Percentiles rank a stretch among this genome's conserved stretches.
Conservation (phyloP, 2,329 filamentous ascomycete genomes). For the Epicoccum nigrum region DNA sequence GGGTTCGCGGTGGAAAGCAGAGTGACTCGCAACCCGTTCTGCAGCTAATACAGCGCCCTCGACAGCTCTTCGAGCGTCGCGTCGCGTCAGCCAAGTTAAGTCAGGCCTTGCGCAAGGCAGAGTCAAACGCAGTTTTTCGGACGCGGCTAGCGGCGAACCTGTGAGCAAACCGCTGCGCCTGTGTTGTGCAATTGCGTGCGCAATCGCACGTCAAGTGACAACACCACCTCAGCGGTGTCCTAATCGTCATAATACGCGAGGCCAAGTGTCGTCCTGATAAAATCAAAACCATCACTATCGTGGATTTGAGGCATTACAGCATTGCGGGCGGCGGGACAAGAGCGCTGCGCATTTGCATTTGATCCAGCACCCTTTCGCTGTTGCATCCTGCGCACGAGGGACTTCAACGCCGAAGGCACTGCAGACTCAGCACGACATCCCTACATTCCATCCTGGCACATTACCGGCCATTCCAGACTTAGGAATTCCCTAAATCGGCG, state of each 20-base stretch:
- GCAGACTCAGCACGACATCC: conserved; percentile 34
- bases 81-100: conserved; percentile 30
- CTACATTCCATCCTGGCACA: conserved; percentile 39
- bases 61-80: conserved; percentile 27
- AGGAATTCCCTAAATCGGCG: conserved; percentile 33
- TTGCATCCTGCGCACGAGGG: conserved; percentile 20
- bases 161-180: conserved; percentile 23
- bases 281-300: conserved; percentile 36
- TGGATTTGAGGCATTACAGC: conserved; percentile 38
- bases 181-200: conserved; percentile 43
- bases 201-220: conserved; percentile 44
- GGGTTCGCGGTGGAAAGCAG: conserved; percentile 32
- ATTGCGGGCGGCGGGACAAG: conserved; percentile 34
- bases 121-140: conserved; percentile 26
- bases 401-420: conserved; percentile 25
- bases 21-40: conserved; percentile 42
- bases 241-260: conserved; percentile 42
- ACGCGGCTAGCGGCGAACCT: conserved; percentile 24
- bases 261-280: conserved; percentile 39
- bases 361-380: conserved; percentile 27
- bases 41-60: conserved; percentile 45
- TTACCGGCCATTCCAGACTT: conserved; percentile 40
- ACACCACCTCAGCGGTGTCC: conserved; percentile 35
- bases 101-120: conserved; percentile 32
- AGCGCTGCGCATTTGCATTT: conserved; percentile 31